Evolutionary conservation across 2,329 filamentous ascomycete species (phyloP), one percentile per base, ranked within the genome.

Genomic region (Epichloe gansuensis): DNA sequence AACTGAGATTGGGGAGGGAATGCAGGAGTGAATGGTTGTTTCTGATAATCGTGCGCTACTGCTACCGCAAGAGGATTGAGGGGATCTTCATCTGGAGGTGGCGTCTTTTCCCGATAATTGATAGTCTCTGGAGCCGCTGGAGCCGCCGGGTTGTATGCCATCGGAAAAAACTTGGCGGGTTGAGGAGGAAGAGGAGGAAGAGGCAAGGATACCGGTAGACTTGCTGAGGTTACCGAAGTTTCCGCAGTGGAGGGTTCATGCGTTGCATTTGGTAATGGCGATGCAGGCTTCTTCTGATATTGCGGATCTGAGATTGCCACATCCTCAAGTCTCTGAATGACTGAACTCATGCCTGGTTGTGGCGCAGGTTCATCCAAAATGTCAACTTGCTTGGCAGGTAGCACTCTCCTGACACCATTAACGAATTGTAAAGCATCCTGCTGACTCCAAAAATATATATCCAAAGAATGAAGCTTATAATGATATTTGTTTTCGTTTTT

Each of bases 371-470:
- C 83, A 60, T 85, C 80, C 40, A 76, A 68, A n/a, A 87, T 72
- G 38, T 81, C 76, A 35, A 85, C 71, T 55, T 82, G 81, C 8
- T 72, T 67, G 0, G 73, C 63, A 4, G 85, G 82, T 27, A 88
- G 66, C 4, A 88, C 77, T 51, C 80, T 75, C 49, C 82, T 74
- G 51, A 88, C 71, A 13, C 80, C 81, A 59, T 84, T 84, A 55
- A 89, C 69, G 57, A 90, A 87, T 52, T 81, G 76, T 31, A 81
- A 70, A 1, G 85, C 85, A 66, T 90, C 86, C 52, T 81, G 74
- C 54, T 81, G 78, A 0, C 81, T 87, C 84, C 85, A 89, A 62
- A 90, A 85, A 69, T 91, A 91, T 13, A 90, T 71, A 61, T 90
- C 86, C 53, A 90, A 64, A 0, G 82, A 84, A 63, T 88, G 82